Percentiles rank a stretch among this genome's conserved stretches.
phyloP scores from a whole-genome alignment of 2,329 filamentous ascomycete genomes.

The Thelonectria blattea region DNA sequence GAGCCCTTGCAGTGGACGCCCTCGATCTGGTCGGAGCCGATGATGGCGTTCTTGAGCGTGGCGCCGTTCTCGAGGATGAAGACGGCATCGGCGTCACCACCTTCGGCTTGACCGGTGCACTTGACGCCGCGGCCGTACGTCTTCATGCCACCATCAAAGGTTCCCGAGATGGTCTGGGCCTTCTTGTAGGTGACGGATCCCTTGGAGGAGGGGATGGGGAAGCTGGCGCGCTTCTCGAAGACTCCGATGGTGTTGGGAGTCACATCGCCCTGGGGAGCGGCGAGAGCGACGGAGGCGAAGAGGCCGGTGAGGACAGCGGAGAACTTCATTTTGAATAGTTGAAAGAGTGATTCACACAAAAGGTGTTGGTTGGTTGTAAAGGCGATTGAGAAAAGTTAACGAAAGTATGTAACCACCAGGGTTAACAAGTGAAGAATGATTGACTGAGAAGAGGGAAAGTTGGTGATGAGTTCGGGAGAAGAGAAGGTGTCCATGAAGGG shows the following conservation, averaged over 20 bases:
- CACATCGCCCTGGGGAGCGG: constrained; percentile 32
- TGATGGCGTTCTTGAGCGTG: constrained; percentile 34
- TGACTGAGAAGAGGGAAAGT: constrained; percentile 21
- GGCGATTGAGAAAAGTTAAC: constrained; percentile 10
- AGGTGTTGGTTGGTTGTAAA: not conserved
- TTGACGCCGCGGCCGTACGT: constrained; percentile 37
- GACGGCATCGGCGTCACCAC: constrained; percentile 32
- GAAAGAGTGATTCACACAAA: not conserved
- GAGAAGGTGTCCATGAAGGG: not conserved
- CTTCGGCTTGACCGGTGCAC: constrained; percentile 37
- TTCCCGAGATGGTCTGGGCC: constrained; percentile 36
- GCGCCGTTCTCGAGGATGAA: constrained; percentile 31
- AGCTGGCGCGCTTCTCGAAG: constrained; percentile 33
- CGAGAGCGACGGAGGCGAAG: constrained; percentile 29
- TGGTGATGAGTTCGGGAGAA: constrained; percentile 3
- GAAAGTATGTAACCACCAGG: constrained; percentile 35
- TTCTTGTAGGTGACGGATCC: constrained; percentile 36
- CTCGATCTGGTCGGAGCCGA: constrained; percentile 33
- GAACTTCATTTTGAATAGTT: constrained; percentile 35
- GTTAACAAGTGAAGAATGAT: constrained; percentile 18
- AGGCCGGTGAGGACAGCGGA: constrained; percentile 32
- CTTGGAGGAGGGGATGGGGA: constrained; percentile 36
- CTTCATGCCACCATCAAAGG: constrained; percentile 40
- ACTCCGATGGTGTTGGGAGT: constrained; percentile 37
- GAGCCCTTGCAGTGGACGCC: constrained; percentile 39